Evolutionary conservation across 2,329 filamentous ascomycete genomes (phyloP).

Genomic region (Aspergillus japonicus): DNA sequence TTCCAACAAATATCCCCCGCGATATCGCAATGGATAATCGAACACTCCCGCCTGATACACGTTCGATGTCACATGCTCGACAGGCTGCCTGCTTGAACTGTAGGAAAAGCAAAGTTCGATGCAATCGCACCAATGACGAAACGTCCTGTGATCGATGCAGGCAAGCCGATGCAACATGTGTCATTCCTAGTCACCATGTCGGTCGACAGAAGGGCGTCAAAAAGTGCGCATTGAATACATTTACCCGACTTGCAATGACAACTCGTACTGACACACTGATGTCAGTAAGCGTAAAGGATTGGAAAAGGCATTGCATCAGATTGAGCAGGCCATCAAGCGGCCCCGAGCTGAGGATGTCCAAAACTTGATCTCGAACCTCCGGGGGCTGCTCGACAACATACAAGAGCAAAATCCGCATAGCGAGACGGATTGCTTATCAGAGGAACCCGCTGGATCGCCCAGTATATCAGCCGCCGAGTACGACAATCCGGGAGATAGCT

Average conservation of each 20-base stretch:
- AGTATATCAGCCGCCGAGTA: slow-evolving; percentile 24
- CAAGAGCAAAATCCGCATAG: slow-evolving; percentile 39
- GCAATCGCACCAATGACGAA: slow-evolving; percentile 56
- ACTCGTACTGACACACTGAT: slow-evolving; percentile 11
- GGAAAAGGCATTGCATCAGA: slow-evolving; percentile 71
- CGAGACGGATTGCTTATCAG: slow-evolving; percentile 30
- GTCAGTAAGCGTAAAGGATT: slow-evolving; percentile 70
- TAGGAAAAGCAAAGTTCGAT: slow-evolving; percentile 67
- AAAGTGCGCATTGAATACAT: slow-evolving; percentile 55
- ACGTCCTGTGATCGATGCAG: slow-evolving; percentile 61
- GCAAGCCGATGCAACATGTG: slow-evolving; percentile 59
- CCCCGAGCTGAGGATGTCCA: slow-evolving; percentile 49
- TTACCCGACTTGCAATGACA: neutral
- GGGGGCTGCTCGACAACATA: slow-evolving; percentile 52
- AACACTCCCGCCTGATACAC: neutral
- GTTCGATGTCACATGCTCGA: slow-evolving; percentile 24
- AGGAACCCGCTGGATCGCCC: slow-evolving; percentile 28
- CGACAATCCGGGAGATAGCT: slow-evolving; percentile 48
- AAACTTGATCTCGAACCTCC: slow-evolving; percentile 45
- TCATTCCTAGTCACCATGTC: slow-evolving; percentile 70
- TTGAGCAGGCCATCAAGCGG: slow-evolving; percentile 66
- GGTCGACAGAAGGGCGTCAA: slow-evolving; percentile 74
- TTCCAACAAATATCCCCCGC: too few species aligned
- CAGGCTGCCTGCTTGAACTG: slow-evolving; percentile 62
- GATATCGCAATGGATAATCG: slow-evolving; percentile 11